Conservation (phyloP, 108 stramenopile species). For the Poteriospumella lacustris region DNA sequence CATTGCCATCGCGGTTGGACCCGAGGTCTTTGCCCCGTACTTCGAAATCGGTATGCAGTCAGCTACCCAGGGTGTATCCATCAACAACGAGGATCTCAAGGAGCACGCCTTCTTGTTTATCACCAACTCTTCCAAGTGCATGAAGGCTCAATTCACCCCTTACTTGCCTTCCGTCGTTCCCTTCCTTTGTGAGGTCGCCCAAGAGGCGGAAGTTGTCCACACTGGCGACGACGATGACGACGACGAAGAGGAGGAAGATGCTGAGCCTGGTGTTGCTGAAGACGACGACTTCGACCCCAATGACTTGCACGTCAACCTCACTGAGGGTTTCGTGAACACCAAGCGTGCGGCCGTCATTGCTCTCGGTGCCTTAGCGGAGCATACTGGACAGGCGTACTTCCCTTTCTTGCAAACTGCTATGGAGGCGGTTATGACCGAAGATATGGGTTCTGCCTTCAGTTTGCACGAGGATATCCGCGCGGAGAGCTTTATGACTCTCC, state of each 20-base stretch:
- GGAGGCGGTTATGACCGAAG: slow-evolving; percentile 57
- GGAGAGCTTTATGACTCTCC: not conserved
- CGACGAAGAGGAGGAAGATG: slow-evolving; percentile 37
- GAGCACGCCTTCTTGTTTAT: slow-evolving; percentile 28
- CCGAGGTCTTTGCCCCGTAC: slow-evolving; percentile 87
- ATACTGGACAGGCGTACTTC: slow-evolving; percentile 74
- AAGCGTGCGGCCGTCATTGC: slow-evolving; percentile 94
- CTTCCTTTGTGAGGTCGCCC: slow-evolving; percentile 73
- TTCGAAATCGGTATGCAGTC: slow-evolving; percentile 80
- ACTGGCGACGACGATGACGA: slow-evolving; percentile 44
- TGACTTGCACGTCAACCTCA: slow-evolving; percentile 68
- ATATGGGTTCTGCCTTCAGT: not conserved
- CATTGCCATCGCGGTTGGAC: slow-evolving; percentile 91
- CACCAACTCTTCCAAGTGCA: slow-evolving; percentile 51
- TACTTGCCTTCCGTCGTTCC: slow-evolving; percentile 80
- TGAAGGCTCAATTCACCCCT: slow-evolving; percentile 87
- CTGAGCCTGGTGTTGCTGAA: slow-evolving; percentile 8
- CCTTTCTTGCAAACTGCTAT: slow-evolving; percentile 71
- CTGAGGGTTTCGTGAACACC: slow-evolving; percentile 83
- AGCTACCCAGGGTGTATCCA: slow-evolving; percentile 5
- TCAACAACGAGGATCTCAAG: slow-evolving; percentile 67
- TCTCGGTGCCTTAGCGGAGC: slow-evolving; percentile 83
- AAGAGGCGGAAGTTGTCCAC: slow-evolving; percentile 4
- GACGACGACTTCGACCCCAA: slow-evolving; percentile 75
- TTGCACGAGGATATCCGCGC: not conserved